Evolutionary conservation across 306 rosid species (phyloP), one percentile per base, ranked within the genome.

Genomic region (Alnus rubra): DNA sequence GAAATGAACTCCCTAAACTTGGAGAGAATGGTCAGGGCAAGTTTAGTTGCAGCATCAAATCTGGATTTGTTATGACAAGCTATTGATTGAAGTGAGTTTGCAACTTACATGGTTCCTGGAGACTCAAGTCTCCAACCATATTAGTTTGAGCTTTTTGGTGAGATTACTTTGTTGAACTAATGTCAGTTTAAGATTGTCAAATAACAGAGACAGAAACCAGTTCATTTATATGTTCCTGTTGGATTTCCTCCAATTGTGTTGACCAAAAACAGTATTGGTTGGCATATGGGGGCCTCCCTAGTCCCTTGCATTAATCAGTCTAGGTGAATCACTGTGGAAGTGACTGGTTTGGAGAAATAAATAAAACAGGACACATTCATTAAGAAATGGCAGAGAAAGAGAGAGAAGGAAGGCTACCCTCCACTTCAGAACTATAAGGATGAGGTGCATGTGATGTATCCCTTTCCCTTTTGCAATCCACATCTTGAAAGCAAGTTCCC

Each of bases 361-460:
- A 69, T 39, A 78, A 77, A 44, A 44, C 56, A 69, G 65, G 39
- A 42, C 71, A 47, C 19, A 49, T 45, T 49, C 35, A 47, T 55
- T 33, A 68, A 73, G 55, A 39, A 10, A n/a, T 52, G 15, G 54
- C 72, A 33, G 69, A 18, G 50, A 70, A 33, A 55, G 54, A 68
- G 45, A 48, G 63, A 76, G 63, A 39, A 16, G 12, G 31, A 35
- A 59, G 14, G 33, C 23, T 42, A 70, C 35, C 72, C 77, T 65
- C 67, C 73, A 74, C 49, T 9, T 49, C 79, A 23, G 72, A 74
- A 83, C 78, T 76, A 79, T 84, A 75, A 76, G 78, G 58, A 77
- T 56, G 81, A 81, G 86, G 77, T 78, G 82, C 84, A 79, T 87
- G 88, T 87, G 90, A 87, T 65, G 54, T 77, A 64, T 54, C 51